Conservation (phyloP, 2,329 filamentous ascomycete species). For the Bisporella sp. region DNA sequence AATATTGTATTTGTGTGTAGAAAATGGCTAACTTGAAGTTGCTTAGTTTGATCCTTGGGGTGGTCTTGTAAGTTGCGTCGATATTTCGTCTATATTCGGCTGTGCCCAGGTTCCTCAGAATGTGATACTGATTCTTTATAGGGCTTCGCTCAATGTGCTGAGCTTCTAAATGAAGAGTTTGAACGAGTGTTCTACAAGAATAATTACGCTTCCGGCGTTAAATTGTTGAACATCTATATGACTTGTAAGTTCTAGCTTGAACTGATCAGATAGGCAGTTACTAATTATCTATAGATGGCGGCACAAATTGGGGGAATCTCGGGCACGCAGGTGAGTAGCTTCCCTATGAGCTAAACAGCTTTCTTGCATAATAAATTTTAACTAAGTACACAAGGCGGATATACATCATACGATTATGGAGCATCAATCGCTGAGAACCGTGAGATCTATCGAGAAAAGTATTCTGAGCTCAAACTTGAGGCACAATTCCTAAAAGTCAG, state of each 20-base stretch:
- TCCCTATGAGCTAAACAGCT: not conserved
- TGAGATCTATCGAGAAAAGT: conserved; percentile 64
- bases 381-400: conserved; percentile 42
- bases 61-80: conserved; percentile 35
- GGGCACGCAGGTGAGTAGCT: conserved; percentile 46
- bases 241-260: conserved; percentile 29
- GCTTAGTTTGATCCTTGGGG: conserved; percentile 66
- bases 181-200: conserved; percentile 78
- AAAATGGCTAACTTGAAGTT: no score
- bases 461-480: conserved; percentile 70
- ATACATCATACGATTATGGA: conserved; percentile 52
- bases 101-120: no score
- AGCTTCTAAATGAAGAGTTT: conserved; percentile 65
- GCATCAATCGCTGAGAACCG: conserved; percentile 63
- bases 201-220: conserved; percentile 56
- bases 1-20: no score
- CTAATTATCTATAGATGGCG: conserved; percentile 46
- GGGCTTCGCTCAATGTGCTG: conserved; percentile 61
- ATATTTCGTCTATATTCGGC: not conserved
- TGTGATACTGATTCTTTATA: conserved; percentile 4
- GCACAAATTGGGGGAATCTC: conserved; percentile 79
- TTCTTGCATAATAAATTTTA: not conserved
- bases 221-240: conserved; percentile 72
- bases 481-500: conserved; percentile 67
- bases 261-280: conserved; percentile 32